These are phyloP conservation scores for Escovopsis sp. DNA, from an alignment of 2,329 filamentous ascomycete species.

Conservation along the genomic window DNA sequence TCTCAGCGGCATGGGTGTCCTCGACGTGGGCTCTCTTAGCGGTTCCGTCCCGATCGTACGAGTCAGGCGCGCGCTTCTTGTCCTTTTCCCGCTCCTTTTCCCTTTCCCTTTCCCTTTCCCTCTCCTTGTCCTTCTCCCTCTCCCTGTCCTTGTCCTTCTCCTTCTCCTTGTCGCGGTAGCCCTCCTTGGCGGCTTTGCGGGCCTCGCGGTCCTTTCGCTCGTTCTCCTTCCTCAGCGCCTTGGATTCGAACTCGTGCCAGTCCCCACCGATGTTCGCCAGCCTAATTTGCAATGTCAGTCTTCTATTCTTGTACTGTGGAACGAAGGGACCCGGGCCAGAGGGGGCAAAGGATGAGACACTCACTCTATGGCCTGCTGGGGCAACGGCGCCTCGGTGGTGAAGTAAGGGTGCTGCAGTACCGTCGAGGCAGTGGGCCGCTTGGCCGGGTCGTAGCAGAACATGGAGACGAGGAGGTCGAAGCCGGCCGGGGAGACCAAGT, in stretches of 20 bases:
- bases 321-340: no score
- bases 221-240: slow-evolving; percentile 81
- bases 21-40: slow-evolving; percentile 21
- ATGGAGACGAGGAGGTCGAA: slow-evolving; percentile 72
- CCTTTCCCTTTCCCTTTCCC: no score
- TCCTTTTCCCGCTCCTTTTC: slow-evolving; percentile 12
- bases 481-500: slow-evolving; percentile 62
- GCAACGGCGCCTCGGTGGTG: slow-evolving; percentile 59
- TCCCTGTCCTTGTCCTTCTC: slow-evolving; percentile 12
- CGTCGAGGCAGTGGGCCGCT: slow-evolving; percentile 69
- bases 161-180: slow-evolving; percentile 21
- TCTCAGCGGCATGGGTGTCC: slow-evolving; percentile 8
- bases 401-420: slow-evolving; percentile 86
- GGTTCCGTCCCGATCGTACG: slow-evolving; percentile 16
- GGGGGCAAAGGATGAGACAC: slow-evolving; percentile 22
- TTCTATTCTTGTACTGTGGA: not conserved
- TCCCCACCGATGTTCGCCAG: slow-evolving; percentile 75
- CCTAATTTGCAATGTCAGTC: slow-evolving; percentile 26
- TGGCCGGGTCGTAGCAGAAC: slow-evolving; percentile 78
- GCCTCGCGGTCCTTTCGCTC: slow-evolving; percentile 49
- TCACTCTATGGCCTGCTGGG: slow-evolving; percentile 70
- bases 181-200: slow-evolving; percentile 29
- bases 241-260: slow-evolving; percentile 98
- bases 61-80: slow-evolving; percentile 25
- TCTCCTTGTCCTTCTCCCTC: no score